Percentiles rank a stretch among this genome's conserved stretches.
Conservation (phyloP, 805 yeast genomes). For the Torulaspora maleeae region DNA sequence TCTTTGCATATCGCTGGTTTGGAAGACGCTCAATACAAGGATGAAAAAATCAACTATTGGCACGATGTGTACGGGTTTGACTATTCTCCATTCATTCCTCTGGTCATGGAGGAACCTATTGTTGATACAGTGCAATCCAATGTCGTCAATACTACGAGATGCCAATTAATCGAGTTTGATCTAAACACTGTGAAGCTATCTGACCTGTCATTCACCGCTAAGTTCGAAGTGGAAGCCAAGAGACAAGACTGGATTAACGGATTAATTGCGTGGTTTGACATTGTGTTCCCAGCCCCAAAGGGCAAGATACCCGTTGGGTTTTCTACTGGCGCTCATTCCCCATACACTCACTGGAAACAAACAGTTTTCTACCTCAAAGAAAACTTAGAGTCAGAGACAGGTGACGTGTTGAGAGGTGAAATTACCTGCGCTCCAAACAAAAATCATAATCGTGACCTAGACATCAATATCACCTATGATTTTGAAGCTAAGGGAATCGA, state of each 20-base stretch:
- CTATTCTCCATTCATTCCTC: conserved; percentile 79
- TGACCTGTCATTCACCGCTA: conserved; percentile 68
- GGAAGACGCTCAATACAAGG: conserved; percentile 88
- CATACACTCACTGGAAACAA: conserved; percentile 98
- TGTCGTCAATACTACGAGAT: conserved; percentile 67
- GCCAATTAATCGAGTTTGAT: conserved; percentile 73
- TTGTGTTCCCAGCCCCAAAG: conserved; percentile 63
- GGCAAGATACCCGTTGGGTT: conserved; percentile 61
- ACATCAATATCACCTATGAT: conserved; percentile 62
- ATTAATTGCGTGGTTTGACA: conserved; percentile 89
- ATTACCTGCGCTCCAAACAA: conserved; percentile 73
- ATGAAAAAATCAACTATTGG: conserved; percentile 91
- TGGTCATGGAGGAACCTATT: conserved; percentile 89
- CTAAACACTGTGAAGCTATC: conserved; percentile 82
- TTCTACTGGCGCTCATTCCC: conserved; percentile 91
- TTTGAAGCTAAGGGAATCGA: conserved; percentile 42
- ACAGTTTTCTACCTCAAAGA: conserved; percentile 87
- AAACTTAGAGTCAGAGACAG: conserved; percentile 69
- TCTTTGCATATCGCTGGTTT: conserved; percentile 84
- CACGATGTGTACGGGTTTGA: conserved; percentile 96
- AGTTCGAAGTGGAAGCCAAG: conserved; percentile 68
- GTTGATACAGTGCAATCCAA: conserved; percentile 90
- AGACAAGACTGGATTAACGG: conserved; percentile 86
- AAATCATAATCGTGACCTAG: conserved; percentile 83
- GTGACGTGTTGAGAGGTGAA: conserved; percentile 69